Evolutionary conservation across 305 asterid species (phyloP).

Genomic region (Solanum hybrid): DNA sequence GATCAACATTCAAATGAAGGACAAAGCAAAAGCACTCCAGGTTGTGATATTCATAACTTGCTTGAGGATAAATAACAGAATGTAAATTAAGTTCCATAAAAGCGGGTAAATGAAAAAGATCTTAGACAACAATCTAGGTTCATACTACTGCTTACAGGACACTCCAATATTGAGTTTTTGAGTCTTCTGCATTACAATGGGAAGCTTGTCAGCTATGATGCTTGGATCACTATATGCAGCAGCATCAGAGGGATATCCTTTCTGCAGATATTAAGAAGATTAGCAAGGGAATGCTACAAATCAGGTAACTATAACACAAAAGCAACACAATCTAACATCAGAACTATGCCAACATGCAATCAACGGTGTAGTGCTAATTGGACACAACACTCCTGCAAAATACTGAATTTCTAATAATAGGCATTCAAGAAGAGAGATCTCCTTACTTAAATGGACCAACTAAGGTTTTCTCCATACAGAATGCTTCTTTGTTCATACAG

Average conservation of each 20-base stretch:
- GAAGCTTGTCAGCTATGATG: constrained; percentile 60
- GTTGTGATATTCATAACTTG: neutral
- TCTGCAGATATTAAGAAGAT: constrained; percentile 13
- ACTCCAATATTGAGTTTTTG: constrained; percentile 58
- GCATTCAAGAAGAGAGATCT: neutral
- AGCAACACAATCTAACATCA: neutral
- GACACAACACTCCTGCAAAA: neutral
- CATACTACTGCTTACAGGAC: constrained; percentile 35
- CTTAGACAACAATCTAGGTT: constrained; percentile 11
- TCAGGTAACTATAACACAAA: neutral
- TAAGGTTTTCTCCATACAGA: neutral
- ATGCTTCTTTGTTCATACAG: neutral
- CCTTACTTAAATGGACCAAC: neutral
- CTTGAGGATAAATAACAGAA: neutral
- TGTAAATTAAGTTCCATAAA: neutral
- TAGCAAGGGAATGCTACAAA: neutral
- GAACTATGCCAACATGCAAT: neutral
- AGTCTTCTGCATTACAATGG: constrained; percentile 58
- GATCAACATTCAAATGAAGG: neutral
- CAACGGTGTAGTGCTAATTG: neutral
- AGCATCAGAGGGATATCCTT: constrained; percentile 79
- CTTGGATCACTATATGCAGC: constrained; percentile 88
- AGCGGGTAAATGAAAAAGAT: neutral
- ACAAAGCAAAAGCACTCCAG: neutral
- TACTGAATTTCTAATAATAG: neutral